Base-by-base conservation (phyloP, 108 stramenopile genomes). In the Pseudonitzschia pungens region DNA sequence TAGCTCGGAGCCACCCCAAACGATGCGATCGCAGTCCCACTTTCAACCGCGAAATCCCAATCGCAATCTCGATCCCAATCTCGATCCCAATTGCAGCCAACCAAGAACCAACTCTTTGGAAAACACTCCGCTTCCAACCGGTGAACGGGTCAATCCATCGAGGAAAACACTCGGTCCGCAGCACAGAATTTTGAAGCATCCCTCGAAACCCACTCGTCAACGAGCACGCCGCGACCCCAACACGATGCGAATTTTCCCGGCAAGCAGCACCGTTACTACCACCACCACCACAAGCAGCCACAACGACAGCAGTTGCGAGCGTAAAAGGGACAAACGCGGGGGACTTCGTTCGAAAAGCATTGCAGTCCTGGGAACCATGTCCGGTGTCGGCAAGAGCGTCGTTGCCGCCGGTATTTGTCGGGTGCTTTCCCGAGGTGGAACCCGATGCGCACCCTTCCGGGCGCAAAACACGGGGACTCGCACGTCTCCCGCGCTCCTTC, bases 351-450 rank as follows among this genome's bases (percentile, higher is more conserved):
- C 45, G 16, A 58, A 40, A 12, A 67, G 65, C 44, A 26, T 78
- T n/a, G 80, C 75, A 2, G 45, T 81, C 12, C 53, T 81, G 68
- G 80, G 80, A 29, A 81, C 80, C 24, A 74, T 74, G 73, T 71
- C 69, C 1, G 72, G 75, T 48, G 71, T 65, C 51, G 80, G 80
- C 18, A 81, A 81, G 42, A 43, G 56, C 28, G 69, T 70, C 27
- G 76, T 81, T 44, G 57, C 75, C 10, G 80, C 80, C 40, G 80
- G 69, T 8, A 44, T 81, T n/a, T 76, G 75, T 48, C 75, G 80
- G 8, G 53, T 81, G 6, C 68, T 81, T 10, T 16, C 60, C 36
- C 76, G 76, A 21, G n/a, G 70, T 29, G 71, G 72, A 12, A 56
- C 71, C 4, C 21, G 28, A 2, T 71, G 72, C 11, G 80, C 80